phyloP scores from a whole-genome alignment of 345 rosid genomes.

The Brassica napus region DNA sequence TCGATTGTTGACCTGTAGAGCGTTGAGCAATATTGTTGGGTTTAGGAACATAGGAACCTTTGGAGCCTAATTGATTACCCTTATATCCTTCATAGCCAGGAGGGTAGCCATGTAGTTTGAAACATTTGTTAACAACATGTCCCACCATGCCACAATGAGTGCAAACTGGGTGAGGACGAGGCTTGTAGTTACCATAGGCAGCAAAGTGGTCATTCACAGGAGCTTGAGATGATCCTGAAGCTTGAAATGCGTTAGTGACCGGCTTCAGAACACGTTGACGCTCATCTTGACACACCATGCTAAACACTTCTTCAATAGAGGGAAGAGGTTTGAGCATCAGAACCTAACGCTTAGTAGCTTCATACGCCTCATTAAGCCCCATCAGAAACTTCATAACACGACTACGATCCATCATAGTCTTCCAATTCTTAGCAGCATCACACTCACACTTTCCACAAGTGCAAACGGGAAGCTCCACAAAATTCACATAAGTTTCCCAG shows the following conservation, averaged over 20 bases:
- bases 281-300: neutral
- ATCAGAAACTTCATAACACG: neutral
- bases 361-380: neutral
- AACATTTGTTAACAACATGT: neutral
- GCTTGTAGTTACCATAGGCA: neutral
- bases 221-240: neutral
- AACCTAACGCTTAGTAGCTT: neutral
- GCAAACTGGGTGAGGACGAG: neutral
- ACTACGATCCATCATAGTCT: neutral
- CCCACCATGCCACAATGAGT: neutral
- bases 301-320: neutral
- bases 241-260: neutral
- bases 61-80: neutral
- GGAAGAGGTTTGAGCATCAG: neutral
- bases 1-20: neutral
- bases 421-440: neutral
- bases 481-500: neutral
- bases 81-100: neutral
- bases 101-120: neutral
- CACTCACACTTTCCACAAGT: neutral
- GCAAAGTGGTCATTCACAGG: neutral
- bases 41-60: neutral
- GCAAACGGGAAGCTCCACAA: neutral
- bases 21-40: neutral
- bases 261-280: neutral